Base-by-base conservation (phyloP, 331 rosid genomes). In the Erythrophleum ivorense region DNA sequence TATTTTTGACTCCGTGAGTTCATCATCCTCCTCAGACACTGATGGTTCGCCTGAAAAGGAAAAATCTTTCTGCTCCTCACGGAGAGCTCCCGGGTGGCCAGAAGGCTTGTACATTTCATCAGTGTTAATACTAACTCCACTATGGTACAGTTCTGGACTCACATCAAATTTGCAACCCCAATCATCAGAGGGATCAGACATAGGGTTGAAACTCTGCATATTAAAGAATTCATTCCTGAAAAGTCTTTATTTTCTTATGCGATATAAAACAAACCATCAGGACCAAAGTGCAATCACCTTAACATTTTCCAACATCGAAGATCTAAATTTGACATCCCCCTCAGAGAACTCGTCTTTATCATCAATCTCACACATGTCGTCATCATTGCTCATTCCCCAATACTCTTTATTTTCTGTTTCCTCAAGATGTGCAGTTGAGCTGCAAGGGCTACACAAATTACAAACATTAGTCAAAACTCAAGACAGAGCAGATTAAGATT, bases 1-100 rank as follows among this genome's bases (percentile, higher is more conserved):
- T 55, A 97, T 94, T 83, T 94, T 97, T 68, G 93, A 94, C 88
- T 97, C 99, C 29, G 98, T 97, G 50, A 92, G 95, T 80, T 92
- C 97, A 60, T 94, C 99, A 41, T 97, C 98, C 48, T 94, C 98
- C 86, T 94, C 99, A 18, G 89, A 90, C 66, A 94, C 85, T 70
- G 94, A 90, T 59, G 86, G 91, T 75, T 88, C 91, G n/a, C 90
- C 81, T 16, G 97, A 88, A 81, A 91, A 89, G 71, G 95, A 90
- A 85, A 94, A 89, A 24, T 87, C 90, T 78, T 68, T 87, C 49
- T 89, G 90, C 63, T 65, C 86, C 60, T 82, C 90, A 43, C 78
- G 83, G 60, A 79, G 52, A 82, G 84, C 83, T 77, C 84, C 90
- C 18, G 88, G 83, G 79, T 71, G 83, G 49, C 78, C 64, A 43